phyloP scores from a whole-genome alignment of 2,329 filamentous ascomycete genomes.

The Colletotrichum caudatum region DNA sequence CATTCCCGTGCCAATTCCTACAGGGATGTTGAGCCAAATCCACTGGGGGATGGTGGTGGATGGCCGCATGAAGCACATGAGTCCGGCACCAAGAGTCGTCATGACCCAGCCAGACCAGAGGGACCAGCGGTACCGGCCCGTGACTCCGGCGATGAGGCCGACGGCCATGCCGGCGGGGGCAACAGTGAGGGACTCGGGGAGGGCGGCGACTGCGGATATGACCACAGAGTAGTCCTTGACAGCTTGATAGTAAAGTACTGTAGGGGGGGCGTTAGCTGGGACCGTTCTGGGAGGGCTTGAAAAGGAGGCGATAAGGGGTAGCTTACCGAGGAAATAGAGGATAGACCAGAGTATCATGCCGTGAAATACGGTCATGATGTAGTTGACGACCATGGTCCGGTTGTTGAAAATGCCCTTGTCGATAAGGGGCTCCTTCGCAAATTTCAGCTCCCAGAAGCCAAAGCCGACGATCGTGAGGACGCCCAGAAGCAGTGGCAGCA shows the following conservation, averaged over 20 bases:
- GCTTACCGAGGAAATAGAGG: slow-evolving; percentile 65
- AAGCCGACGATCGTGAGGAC: slow-evolving; percentile 63
- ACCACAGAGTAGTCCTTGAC: slow-evolving; percentile 67
- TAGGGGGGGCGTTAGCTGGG: slow-evolving; percentile 40
- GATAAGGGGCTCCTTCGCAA: slow-evolving; percentile 64
- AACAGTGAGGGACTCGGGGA: slow-evolving; percentile 73
- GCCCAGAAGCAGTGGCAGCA: slow-evolving; percentile 72
- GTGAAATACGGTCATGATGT: slow-evolving; percentile 66
- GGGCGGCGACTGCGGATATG: slow-evolving; percentile 65
- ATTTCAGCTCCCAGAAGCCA: slow-evolving; percentile 64
- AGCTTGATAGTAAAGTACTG: slow-evolving; percentile 59
- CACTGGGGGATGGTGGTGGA: slow-evolving; percentile 65
- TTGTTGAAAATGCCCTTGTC: slow-evolving; percentile 59
- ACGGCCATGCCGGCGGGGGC: slow-evolving; percentile 70
- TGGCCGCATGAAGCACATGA: slow-evolving; percentile 61
- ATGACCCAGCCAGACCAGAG: slow-evolving; percentile 73
- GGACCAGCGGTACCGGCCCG: slow-evolving; percentile 70
- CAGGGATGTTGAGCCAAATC: slow-evolving; percentile 71
- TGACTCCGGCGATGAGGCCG: slow-evolving; percentile 65
- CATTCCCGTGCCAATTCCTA: slow-evolving; percentile 72
- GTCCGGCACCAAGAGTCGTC: slow-evolving; percentile 68
- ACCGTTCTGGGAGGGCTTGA: slow-evolving; percentile 48
- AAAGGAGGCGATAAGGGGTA: neutral
- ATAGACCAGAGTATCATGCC: slow-evolving; percentile 67
- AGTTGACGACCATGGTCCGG: slow-evolving; percentile 62